A percentile compares a stretch with the other conserved stretches of the same genome.
Evolutionary conservation across 2,329 filamentous ascomycete genomes (phyloP).

Genomic region (Fusarium staphyleae): DNA sequence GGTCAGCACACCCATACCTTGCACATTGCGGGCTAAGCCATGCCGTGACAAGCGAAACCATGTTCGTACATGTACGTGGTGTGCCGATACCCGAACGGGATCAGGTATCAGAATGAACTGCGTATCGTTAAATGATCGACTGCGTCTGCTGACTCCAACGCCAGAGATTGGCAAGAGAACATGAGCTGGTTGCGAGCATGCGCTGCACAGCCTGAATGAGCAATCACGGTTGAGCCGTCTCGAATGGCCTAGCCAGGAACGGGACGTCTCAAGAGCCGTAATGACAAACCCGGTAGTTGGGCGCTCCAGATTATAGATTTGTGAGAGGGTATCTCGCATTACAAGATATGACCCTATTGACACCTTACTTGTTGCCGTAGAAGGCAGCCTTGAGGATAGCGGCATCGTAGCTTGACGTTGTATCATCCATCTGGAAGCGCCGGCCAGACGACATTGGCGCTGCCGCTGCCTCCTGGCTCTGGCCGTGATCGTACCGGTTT

Average conservation of each 20-base stretch:
- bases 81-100: conserved; percentile 4
- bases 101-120: conserved; percentile 7
- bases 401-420: conserved; percentile 47
- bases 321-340: background rate
- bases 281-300: conserved; percentile 2
- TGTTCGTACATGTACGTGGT: conserved; percentile 15
- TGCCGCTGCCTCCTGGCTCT: conserved; percentile 24
- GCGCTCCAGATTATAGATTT: background rate
- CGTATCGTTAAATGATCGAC: conserved; percentile 9
- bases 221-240: background rate
- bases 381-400: conserved; percentile 47
- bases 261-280: background rate
- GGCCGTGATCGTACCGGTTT: conserved; percentile 27
- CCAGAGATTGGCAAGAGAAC: conserved; percentile 5
- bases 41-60: conserved; percentile 18
- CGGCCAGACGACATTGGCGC: conserved; percentile 24
- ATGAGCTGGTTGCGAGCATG: background rate
- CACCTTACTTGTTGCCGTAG: conserved; percentile 39
- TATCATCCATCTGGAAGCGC: conserved; percentile 45
- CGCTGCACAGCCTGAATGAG: background rate
- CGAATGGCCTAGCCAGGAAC: conserved; percentile 26
- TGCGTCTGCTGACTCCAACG: background rate
- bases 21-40: background rate
- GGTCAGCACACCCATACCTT: conserved; percentile 8
- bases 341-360: background rate